Evolutionary conservation across 1,284 basidiomycete species (phyloP).

Genomic region (Thelephora terrestris): DNA sequence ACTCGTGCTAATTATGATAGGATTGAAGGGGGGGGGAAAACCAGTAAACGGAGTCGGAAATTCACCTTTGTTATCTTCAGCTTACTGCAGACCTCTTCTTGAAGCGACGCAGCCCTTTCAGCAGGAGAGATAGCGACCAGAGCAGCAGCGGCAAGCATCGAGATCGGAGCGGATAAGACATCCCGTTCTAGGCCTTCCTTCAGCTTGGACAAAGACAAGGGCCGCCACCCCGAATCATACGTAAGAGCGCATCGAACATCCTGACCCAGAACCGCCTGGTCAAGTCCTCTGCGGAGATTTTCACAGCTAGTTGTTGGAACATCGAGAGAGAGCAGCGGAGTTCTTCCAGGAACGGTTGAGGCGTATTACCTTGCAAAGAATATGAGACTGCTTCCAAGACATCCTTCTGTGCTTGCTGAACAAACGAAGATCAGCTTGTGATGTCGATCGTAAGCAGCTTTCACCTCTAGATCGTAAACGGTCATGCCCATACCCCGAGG

Average conservation of each 20-base stretch:
- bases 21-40: no score
- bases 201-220: neutral
- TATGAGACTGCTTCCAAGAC: conserved; percentile 40
- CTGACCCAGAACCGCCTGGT: conserved; percentile 38
- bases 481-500: conserved; percentile 31
- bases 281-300: conserved; percentile 33
- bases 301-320: conserved; percentile 28
- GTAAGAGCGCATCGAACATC: conserved; percentile 34
- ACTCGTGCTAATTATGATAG: no score
- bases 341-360: conserved; percentile 46
- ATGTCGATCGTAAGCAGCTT: conserved; percentile 3
- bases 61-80: no score
- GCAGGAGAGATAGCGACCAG: conserved; percentile 21
- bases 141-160: conserved; percentile 38
- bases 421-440: conserved; percentile 2
- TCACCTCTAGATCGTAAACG: conserved; percentile 42
- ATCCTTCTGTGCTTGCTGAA: conserved; percentile 45
- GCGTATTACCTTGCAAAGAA: conserved; percentile 39
- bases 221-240: conserved; percentile 20
- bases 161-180: conserved; percentile 38
- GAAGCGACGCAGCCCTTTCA: no score
- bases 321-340: conserved; percentile 46
- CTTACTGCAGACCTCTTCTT: no score
- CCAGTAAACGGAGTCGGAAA: no score
- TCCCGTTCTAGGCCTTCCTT: conserved; percentile 32